Conservation (phyloP, 345 rosid genomes). For the Trapa bicornis region DNA sequence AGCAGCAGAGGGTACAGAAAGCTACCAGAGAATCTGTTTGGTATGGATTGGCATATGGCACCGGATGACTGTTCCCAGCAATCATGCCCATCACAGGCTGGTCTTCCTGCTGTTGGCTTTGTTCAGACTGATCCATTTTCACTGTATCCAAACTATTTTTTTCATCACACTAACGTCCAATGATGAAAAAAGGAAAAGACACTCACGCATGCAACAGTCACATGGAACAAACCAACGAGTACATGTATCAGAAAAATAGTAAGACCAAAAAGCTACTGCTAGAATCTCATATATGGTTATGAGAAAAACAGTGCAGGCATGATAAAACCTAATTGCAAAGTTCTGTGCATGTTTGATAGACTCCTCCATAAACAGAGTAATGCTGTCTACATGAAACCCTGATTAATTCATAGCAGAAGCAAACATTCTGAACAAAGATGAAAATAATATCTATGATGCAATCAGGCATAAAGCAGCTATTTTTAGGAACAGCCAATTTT, state of each 20-base stretch:
- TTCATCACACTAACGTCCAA: neutral
- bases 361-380: neutral
- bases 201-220: neutral
- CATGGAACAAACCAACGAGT: neutral
- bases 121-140: conserved; percentile 47
- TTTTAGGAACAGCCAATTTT: neutral
- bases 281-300: neutral
- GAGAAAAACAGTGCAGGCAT: neutral
- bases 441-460: neutral
- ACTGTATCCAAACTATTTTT: neutral
- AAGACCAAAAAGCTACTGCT: neutral
- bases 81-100: conserved; percentile 24
- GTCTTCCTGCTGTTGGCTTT: conserved; percentile 25
- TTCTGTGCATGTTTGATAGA: neutral
- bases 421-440: neutral
- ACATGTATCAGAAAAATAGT: neutral
- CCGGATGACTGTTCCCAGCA: conserved; percentile 26
- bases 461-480: neutral
- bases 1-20: conserved; percentile 35
- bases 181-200: neutral
- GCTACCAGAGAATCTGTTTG: conserved; percentile 33
- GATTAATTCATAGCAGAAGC: neutral
- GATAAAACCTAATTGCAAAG: neutral
- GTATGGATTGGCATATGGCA: conserved; percentile 36
- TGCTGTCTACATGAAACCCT: neutral